Evolutionary conservation across 2,329 filamentous ascomycete species (phyloP).

Genomic region (Aspergillus cejpii): DNA sequence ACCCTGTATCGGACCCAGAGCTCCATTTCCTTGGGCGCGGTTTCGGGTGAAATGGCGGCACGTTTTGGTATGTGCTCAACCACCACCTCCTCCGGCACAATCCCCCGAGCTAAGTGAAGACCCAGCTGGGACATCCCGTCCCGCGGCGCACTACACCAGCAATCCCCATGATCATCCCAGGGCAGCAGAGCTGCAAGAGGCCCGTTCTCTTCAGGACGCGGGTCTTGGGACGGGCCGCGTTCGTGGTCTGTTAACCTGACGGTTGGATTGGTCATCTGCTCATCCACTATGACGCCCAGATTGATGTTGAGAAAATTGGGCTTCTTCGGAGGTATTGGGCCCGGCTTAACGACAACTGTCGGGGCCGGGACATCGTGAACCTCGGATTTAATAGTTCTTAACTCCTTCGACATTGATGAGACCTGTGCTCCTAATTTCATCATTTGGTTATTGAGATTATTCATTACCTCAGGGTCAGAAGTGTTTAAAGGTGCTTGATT

Average conservation of each 20-base stretch:
- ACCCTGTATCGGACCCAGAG: constrained; percentile 59
- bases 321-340: constrained; percentile 28
- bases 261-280: constrained; percentile 53
- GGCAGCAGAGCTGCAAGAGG: constrained; percentile 54
- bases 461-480: constrained; percentile 21
- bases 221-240: background rate
- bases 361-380: constrained; percentile 17
- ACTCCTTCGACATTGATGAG: constrained; percentile 27
- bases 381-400: constrained; percentile 23
- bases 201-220: constrained; percentile 16
- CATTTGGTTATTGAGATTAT: constrained; percentile 23
- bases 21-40: constrained; percentile 63
- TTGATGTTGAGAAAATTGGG: constrained; percentile 68
- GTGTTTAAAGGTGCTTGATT: constrained; percentile 14
- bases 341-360: constrained; percentile 16
- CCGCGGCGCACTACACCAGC: constrained; percentile 66
- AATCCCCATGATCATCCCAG: constrained; percentile 78
- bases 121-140: constrained; percentile 40
- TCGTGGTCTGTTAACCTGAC: constrained; percentile 23
- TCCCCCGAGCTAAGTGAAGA: constrained; percentile 35
- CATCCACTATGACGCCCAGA: constrained; percentile 60
- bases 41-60: constrained; percentile 54
- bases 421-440: constrained; percentile 26
- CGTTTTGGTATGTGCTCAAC: constrained; percentile 63
- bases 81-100: constrained; percentile 63